phyloP scores from a whole-genome alignment of 208 protist genomes.

The Tritrichomonas musculus region DNA sequence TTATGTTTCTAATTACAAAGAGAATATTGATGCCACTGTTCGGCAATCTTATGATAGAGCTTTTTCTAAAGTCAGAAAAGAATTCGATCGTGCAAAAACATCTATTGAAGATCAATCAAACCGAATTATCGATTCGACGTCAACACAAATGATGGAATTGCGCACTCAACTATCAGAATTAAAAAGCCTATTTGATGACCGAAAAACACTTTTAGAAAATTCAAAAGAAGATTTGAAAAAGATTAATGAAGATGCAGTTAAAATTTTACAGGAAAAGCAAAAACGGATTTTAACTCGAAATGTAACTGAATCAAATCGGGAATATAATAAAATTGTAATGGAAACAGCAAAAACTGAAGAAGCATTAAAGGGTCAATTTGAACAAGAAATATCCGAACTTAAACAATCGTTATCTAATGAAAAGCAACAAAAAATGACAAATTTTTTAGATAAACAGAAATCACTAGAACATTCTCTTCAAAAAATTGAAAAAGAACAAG shows the following conservation, averaged over 20 bases:
- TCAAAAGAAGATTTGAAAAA: neutral
- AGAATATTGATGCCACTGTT: neutral
- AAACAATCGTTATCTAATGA: neutral
- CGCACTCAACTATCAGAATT: neutral
- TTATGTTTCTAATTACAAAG: neutral
- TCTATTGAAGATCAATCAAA: neutral
- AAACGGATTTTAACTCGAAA: neutral
- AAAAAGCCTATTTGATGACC: neutral
- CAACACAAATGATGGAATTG: neutral
- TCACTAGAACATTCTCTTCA: neutral
- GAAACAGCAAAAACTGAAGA: neutral
- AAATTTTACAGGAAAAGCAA: neutral
- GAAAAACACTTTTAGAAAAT: neutral
- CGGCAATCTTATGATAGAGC: neutral
- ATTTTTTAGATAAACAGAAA: neutral
- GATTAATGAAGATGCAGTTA: neutral
- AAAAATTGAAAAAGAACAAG: neutral
- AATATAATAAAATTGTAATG: conserved; percentile 3
- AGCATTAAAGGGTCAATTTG: neutral
- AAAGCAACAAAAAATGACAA: neutral
- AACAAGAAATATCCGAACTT: neutral
- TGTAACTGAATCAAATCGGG: neutral
- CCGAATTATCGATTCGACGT: neutral
- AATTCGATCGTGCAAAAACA: neutral
- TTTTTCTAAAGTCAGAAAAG: neutral